phyloP scores from a whole-genome alignment of 139 green algal species.

The Chlamydomonas sphaeroides region DNA sequence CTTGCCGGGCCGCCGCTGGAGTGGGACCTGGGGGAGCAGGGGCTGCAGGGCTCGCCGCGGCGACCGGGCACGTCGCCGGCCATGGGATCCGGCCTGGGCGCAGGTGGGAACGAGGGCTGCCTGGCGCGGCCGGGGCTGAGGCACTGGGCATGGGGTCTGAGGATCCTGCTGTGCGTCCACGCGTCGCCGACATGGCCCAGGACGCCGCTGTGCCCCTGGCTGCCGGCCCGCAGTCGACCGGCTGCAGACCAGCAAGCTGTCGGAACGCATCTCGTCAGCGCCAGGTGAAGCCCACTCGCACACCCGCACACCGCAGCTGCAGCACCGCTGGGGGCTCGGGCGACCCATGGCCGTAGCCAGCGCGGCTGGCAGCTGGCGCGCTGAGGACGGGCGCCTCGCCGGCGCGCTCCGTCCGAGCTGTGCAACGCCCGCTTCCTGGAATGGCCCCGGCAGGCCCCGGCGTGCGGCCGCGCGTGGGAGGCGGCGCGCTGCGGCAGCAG shows the following conservation, averaged over 20 bases:
- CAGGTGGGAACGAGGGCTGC: neutral
- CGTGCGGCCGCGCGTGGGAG: neutral
- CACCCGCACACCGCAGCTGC: too few species aligned
- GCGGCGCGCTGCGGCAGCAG: constrained; percentile 34
- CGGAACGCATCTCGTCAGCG: too few species aligned
- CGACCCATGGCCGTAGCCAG: neutral
- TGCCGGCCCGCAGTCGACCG: too few species aligned
- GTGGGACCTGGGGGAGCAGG: neutral
- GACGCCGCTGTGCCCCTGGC: too few species aligned
- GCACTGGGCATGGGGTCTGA: too few species aligned
- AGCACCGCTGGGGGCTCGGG: too few species aligned
- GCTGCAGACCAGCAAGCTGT: too few species aligned
- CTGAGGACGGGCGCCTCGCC: too few species aligned
- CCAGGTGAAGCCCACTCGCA: too few species aligned
- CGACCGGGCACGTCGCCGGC: neutral
- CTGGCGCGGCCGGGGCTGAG: neutral
- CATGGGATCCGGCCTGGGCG: neutral
- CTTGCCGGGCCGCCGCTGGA: constrained; percentile 18
- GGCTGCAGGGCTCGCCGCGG: neutral
- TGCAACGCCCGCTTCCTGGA: neutral
- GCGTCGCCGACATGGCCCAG: too few species aligned
- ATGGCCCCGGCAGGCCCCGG: too few species aligned
- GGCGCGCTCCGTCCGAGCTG: neutral
- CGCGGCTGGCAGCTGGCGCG: neutral
- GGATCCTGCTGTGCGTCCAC: too few species aligned